Evolutionary conservation across 2,329 filamentous ascomycete genomes (phyloP).

Genomic region (Ceratocystis papillata): DNA sequence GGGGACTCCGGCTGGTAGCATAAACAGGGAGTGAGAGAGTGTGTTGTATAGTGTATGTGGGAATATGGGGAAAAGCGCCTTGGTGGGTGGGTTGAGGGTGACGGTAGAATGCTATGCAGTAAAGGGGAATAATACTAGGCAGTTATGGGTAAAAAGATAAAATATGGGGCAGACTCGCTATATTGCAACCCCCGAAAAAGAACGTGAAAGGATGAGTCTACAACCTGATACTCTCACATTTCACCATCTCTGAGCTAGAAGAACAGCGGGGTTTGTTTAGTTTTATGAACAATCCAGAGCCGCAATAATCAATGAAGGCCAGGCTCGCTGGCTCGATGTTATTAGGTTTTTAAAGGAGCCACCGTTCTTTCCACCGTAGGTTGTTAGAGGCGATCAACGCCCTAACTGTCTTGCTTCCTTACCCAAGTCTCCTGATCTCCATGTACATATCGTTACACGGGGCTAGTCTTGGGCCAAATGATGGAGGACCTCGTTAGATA

Average conservation of each 20-base stretch:
- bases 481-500: too few species aligned
- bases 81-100: slow-evolving; percentile 5
- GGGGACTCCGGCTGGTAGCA: slow-evolving; percentile 8
- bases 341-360: too few species aligned
- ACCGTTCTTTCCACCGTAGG: too few species aligned
- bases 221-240: too few species aligned
- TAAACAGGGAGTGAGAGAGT: background rate
- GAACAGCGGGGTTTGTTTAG: background rate
- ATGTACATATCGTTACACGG: background rate
- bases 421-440: background rate
- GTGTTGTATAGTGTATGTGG: background rate
- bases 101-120: background rate
- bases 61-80: background rate
- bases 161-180: slow-evolving; percentile 1
- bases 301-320: too few species aligned
- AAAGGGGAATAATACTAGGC: slow-evolving; percentile 7
- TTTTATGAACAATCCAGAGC: too few species aligned
- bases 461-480: background rate
- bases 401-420: background rate
- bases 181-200: background rate
- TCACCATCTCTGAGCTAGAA: background rate
- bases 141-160: slow-evolving; percentile 1
- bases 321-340: too few species aligned
- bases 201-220: background rate
- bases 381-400: background rate